Percentiles rank a stretch among this genome's conserved stretches.
Conservation (phyloP, 768 basidiomycete species). For the Macrocybe gigantea region DNA sequence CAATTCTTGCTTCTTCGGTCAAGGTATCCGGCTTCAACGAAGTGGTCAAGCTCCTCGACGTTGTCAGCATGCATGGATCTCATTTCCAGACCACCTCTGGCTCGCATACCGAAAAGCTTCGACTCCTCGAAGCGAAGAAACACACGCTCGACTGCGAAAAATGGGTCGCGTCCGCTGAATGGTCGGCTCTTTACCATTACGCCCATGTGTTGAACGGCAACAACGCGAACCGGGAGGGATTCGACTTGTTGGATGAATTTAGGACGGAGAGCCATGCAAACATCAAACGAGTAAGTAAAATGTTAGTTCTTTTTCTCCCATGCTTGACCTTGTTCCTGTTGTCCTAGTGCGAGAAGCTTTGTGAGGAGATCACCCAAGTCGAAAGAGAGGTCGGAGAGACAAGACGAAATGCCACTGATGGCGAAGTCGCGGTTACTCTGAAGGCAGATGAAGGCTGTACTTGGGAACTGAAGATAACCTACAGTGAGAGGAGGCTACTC, state of each 20-base stretch:
- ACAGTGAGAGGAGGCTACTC: constrained; percentile 29
- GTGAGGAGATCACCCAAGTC: constrained; percentile 35
- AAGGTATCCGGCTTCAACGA: constrained; percentile 44
- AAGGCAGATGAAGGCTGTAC: constrained; percentile 27
- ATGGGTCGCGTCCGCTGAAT: constrained; percentile 32
- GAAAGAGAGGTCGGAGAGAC: constrained; percentile 32
- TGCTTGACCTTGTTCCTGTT: neutral
- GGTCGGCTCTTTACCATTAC: constrained; percentile 37
- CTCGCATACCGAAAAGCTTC: constrained; percentile 21
- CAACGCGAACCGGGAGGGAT: constrained; percentile 16
- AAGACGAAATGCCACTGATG: constrained; percentile 19
- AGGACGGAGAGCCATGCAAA: too few relatives aligned
- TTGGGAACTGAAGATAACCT: constrained; percentile 44
- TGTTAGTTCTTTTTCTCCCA: too few relatives aligned
- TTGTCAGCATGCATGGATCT: constrained; percentile 36
- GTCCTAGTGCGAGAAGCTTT: constrained; percentile 22
- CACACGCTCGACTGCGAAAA: constrained; percentile 29
- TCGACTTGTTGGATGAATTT: too few relatives aligned
- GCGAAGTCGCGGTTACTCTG: constrained; percentile 37
- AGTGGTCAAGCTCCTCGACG: constrained; percentile 45
- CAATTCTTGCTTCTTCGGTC: constrained; percentile 45
- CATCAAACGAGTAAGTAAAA: too few relatives aligned
- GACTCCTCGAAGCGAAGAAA: constrained; percentile 29
- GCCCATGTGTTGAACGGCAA: constrained; percentile 37
- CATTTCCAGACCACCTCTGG: constrained; percentile 2